Base-by-base conservation (phyloP, 2,329 filamentous ascomycete genomes). In the Diplodia seriata region DNA sequence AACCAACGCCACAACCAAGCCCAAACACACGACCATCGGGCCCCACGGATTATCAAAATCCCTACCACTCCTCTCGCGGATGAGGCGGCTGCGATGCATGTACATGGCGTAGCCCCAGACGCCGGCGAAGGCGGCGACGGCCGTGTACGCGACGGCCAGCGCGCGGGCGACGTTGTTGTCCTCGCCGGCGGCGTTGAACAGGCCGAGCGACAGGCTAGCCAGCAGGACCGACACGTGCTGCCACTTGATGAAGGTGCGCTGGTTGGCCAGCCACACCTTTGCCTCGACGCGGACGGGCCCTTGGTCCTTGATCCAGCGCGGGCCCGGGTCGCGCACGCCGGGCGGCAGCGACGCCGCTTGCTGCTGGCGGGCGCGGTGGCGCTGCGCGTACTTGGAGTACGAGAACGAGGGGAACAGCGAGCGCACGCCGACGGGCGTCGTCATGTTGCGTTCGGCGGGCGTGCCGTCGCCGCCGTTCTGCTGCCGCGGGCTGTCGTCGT, bases 201-300 rank as follows among this genome's bases (percentile, higher is more conserved):
- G 82, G 26, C 90, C 92, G 14, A 99, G 83, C 0, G 92, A 92
- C 36, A 99, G n/a, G n/a, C n/a, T n/a, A n/a, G 93, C 94, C 29
- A 99, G 88, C 15, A 99, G 85, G 59, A 99, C 88, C 70, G 89
- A 90, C 74, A 99, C 93, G 78, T 98, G 94, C 83, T 98, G 92
- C 95, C 95, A 99, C 80, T 97, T 98, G 79, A 99, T 90, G 77
- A 97, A 99, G 0, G 95, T 99, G 70, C 95, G 90, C 81, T 99
- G 94, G 80, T 99, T 99, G 66, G 95, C 95, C 68, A 99, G 89
- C 94, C 95, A 99, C 36, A 99, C 94, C 81, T 99, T 99, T 70
- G 93, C 93, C 82, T 99, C 95, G 68, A 99, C 93, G 76, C 93
- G 91, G 71, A 98, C 86, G 43, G 93, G 91, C 3, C 95, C 94